Evolutionary conservation across 2,329 filamentous ascomycete genomes (phyloP).

Genomic region (Aspergillus candidus): DNA sequence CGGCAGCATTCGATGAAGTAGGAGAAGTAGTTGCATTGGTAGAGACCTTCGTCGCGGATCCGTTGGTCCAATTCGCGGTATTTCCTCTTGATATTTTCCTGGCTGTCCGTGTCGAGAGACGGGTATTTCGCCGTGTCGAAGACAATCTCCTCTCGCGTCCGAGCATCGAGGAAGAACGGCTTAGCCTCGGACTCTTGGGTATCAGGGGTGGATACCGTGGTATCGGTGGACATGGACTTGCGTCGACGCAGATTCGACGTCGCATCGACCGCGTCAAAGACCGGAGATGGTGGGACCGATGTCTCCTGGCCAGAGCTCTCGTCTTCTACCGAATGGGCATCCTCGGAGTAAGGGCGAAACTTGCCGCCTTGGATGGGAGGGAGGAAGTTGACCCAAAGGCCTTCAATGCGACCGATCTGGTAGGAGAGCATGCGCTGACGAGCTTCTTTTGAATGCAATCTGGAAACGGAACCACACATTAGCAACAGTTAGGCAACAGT

Average conservation of each 20-base stretch:
- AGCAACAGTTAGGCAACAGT: constrained; percentile 13
- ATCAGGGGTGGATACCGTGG: constrained; percentile 24
- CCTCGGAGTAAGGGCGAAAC: constrained; percentile 54
- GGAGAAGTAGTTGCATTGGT: constrained; percentile 73
- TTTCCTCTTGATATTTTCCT: constrained; percentile 68
- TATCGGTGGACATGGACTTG: constrained; percentile 23
- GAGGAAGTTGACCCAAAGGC: constrained; percentile 77
- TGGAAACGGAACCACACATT: constrained; percentile 33
- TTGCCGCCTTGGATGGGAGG: constrained; percentile 87
- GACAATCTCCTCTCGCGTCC: constrained; percentile 67
- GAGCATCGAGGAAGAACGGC: constrained; percentile 62
- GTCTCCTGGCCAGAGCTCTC: constrained; percentile 47
- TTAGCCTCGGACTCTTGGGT: constrained; percentile 31
- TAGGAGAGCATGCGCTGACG: constrained; percentile 71
- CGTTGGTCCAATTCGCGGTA: constrained; percentile 72
- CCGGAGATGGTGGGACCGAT: constrained; percentile 53
- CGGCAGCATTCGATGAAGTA: constrained; percentile 70
- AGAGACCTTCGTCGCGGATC: constrained; percentile 69
- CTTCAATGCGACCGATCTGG: constrained; percentile 74
- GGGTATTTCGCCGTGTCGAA: constrained; percentile 79
- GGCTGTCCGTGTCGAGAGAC: constrained; percentile 63
- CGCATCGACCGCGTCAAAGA: constrained; percentile 51
- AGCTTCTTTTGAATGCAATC: constrained; percentile 76
- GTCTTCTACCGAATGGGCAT: constrained; percentile 38
- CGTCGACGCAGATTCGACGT: constrained; percentile 32